These are phyloP conservation scores for Starmerella lactis-condensi DNA, from an alignment of 805 yeast genomes.

Conservation along the genomic window DNA sequence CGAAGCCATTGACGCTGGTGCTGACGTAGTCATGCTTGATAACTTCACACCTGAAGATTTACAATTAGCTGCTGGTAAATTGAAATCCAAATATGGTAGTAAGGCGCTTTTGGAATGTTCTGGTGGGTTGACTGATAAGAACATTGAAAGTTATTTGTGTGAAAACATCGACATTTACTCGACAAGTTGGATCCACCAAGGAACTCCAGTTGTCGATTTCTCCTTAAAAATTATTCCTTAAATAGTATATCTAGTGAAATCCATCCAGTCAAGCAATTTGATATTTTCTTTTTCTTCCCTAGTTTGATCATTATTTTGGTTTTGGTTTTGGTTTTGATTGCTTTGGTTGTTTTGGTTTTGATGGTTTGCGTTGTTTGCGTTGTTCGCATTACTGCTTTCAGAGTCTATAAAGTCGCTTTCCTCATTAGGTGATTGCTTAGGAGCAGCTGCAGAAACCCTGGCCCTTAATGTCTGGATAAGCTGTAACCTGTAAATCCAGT, in stretches of 20 bases:
- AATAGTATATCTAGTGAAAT: constrained; percentile 14
- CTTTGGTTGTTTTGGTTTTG: too few relatives aligned
- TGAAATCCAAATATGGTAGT: constrained; percentile 38
- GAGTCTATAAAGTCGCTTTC: too few relatives aligned
- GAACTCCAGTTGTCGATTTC: constrained; percentile 66
- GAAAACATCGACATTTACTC: constrained; percentile 76
- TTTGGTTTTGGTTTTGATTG: not conserved
- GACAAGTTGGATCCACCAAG: constrained; percentile 83
- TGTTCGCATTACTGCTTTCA: too few relatives aligned
- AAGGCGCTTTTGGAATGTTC: constrained; percentile 67
- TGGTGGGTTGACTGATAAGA: constrained; percentile 67
- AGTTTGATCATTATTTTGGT: constrained; percentile 1
- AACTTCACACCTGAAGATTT: constrained; percentile 57
- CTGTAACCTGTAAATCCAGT: constrained; percentile 49
- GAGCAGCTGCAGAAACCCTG: constrained; percentile 15
- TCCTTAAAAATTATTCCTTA: constrained; percentile 50
- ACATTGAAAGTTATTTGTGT: constrained; percentile 46
- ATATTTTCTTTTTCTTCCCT: constrained; percentile 6
- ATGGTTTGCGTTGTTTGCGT: too few relatives aligned
- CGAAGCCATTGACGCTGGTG: constrained; percentile 89
- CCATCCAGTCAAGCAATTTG: constrained; percentile 12
- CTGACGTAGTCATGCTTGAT: constrained; percentile 88
- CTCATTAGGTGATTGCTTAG: constrained; percentile 1
- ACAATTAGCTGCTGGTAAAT: constrained; percentile 40
- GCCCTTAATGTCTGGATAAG: constrained; percentile 31